Conservation (phyloP, 495 filamentous ascomycete genomes). For the Aspergillus haitiensis region DNA sequence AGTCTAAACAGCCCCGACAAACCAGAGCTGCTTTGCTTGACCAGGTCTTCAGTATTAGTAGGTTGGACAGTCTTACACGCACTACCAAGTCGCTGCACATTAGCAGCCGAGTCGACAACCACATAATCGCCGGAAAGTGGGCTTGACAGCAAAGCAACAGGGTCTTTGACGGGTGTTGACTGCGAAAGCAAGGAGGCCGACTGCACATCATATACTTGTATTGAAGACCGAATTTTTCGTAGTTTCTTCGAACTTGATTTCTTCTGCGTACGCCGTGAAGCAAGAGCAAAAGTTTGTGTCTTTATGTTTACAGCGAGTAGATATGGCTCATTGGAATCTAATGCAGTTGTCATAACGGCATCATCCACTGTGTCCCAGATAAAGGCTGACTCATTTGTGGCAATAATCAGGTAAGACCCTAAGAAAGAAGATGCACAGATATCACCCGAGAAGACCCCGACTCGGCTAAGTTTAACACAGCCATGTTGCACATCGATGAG, state of each 20-base stretch:
- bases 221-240: constrained; percentile 25
- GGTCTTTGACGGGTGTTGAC: constrained; percentile 27
- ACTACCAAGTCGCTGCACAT: constrained; percentile 53
- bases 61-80: constrained; percentile 54
- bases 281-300: constrained; percentile 41
- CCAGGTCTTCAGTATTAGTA: constrained; percentile 44
- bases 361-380: constrained; percentile 49
- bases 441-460: constrained; percentile 33
- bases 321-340: constrained; percentile 14
- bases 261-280: constrained; percentile 14
- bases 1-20: constrained; percentile 51
- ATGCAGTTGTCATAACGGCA: constrained; percentile 32
- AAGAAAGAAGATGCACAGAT: constrained; percentile 37
- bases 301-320: constrained; percentile 41
- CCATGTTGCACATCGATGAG: constrained; percentile 40
- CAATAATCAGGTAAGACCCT: constrained; percentile 37
- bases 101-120: constrained; percentile 44
- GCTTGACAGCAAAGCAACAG: constrained; percentile 41
- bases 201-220: constrained; percentile 43
- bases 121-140: constrained; percentile 58
- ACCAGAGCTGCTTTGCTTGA: constrained; percentile 49
- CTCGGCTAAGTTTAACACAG: constrained; percentile 35
- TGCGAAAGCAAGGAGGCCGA: constrained; percentile 34
- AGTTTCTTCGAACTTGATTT: constrained; percentile 25
- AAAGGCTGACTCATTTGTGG: constrained; percentile 37